Evolutionary conservation across 768 basidiomycete species (phyloP), one percentile per base, ranked within the genome.

Genomic region (Serpula lacrymans): DNA sequence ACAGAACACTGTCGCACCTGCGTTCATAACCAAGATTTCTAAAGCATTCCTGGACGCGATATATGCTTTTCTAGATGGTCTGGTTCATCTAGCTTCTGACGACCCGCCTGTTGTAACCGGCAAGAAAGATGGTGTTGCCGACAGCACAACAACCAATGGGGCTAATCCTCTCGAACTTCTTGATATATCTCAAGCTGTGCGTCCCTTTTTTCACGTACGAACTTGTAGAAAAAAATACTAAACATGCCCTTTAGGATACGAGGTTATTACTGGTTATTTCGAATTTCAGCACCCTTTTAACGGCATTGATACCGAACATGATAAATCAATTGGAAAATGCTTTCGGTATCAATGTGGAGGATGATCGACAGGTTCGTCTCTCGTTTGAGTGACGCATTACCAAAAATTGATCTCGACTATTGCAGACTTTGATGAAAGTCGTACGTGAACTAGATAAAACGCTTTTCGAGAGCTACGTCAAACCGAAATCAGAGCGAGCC

Each of bases 231-330:
- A 22, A 12, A 10, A 10, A 11, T 4, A 14, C 28, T 26, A 42
- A 7, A 34, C 9, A 6, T 23, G 39, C 34, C 17, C 39, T 30
- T n/a, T 47, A 96, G 94, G 88, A 95, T 55, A 86, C 77, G 11
- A 80, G 95, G 32, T 71, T 94, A 33, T 72, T 99, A 12, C 68
- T 97, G 28, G 90, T 96, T 29, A 71, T 97, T 23, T 89, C 91
- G 12, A 97, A 98, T 58, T 81, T 98, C 50, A 77, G 75, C 10
- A 76, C 89, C 51, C 72, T 99, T 20, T 78, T 80, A 41, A 75
- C 74, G 41, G 64, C 68, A 0, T 64, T 88, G 24, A 77, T 97
- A 17, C 90, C 92, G 0, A 77, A 68, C 45, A 84, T 97, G 79
- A 73, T 92, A 34, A 73, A 68, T 37, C 84, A 92, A 51, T 74